Evolutionary conservation across 2,329 filamentous ascomycete genomes (phyloP).

Genomic region (Colletotrichum falcatum): DNA sequence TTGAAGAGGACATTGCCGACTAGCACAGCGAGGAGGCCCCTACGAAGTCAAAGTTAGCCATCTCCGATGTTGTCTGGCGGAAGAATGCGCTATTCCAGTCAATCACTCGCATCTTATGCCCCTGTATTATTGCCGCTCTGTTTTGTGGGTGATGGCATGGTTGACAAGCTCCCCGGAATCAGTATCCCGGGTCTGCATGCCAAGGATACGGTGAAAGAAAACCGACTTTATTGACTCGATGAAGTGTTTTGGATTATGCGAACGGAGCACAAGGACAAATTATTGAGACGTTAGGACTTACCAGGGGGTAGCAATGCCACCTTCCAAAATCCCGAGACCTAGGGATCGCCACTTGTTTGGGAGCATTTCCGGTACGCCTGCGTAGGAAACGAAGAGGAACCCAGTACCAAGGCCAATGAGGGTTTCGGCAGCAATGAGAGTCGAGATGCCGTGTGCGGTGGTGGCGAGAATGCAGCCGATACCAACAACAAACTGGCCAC

Average conservation of each 20-base stretch:
- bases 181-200: slow-evolving; percentile 5
- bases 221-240: slow-evolving; percentile 15
- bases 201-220: slow-evolving; percentile 6
- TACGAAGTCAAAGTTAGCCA: slow-evolving; percentile 41
- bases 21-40: slow-evolving; percentile 45
- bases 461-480: slow-evolving; percentile 45
- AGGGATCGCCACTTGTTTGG: slow-evolving; percentile 50
- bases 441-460: slow-evolving; percentile 44
- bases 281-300: slow-evolving; percentile 42
- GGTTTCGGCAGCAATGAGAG: slow-evolving; percentile 47
- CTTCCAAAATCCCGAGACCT: slow-evolving; percentile 38
- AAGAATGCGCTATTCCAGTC: neutral
- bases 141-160: neutral
- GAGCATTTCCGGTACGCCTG: slow-evolving; percentile 50
- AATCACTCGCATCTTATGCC: slow-evolving; percentile 11
- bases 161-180: neutral
- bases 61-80: slow-evolving; percentile 9
- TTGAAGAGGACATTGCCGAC: slow-evolving; percentile 46
- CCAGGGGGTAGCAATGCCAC: slow-evolving; percentile 37
- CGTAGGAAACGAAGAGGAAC: slow-evolving; percentile 50
- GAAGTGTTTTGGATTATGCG: slow-evolving; percentile 42
- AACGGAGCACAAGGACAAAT: slow-evolving; percentile 11
- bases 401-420: slow-evolving; percentile 50
- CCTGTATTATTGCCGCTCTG: slow-evolving; percentile 15
- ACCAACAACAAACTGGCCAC: slow-evolving; percentile 25